Base-by-base conservation (phyloP, 164 flowering plant species). In the Vitis labrusca region DNA sequence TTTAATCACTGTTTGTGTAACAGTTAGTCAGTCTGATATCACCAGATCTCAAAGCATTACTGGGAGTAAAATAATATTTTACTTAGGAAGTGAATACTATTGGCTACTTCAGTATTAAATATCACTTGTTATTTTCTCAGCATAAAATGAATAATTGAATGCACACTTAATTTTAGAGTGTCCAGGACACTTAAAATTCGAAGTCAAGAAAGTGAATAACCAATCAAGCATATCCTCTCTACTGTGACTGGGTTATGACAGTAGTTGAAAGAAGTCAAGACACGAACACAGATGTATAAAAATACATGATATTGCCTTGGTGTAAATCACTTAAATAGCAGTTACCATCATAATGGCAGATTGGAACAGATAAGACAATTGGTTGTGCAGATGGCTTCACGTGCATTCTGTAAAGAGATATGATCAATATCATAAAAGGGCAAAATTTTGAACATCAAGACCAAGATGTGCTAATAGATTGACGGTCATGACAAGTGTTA, bases 321-420 rank as follows among this genome's bases (percentile, higher is more conserved):
- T 54, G 13, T 3, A 61, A 47, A 37, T 60, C 2, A 54, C 17
- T 50, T 27, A 30, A 17, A 70, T 52, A 73, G 77, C 56, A 75
- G 61, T 91, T 75, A 92, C 99, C 97, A 78, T 89, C 97, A 78
- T 85, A 88, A 76, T 92, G 93, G 74, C 88, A 84, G 63, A 94
- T 73, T 15, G 97, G 99, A 57, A 91, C 59, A 59, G 94, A 89
- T 62, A 94, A 78, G 57, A 94, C 84, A 77, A 86, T 73, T 61
- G 99, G 97, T 66, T 91, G 92, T 5, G 65, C 61, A 49, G 87
- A 79, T 44, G 95, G 82, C 76, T 87, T 92, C 71, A 91, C 95
- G 82, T 88, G 97, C 99, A 94, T 94, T 88, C 99, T 94, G 89
- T 65, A 78, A 72, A 66, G n/a, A 69, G 52, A 62, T 59, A 37